Conservation (phyloP, 192 early-diverging fungal genomes). For the Rhizophagus clarus region DNA sequence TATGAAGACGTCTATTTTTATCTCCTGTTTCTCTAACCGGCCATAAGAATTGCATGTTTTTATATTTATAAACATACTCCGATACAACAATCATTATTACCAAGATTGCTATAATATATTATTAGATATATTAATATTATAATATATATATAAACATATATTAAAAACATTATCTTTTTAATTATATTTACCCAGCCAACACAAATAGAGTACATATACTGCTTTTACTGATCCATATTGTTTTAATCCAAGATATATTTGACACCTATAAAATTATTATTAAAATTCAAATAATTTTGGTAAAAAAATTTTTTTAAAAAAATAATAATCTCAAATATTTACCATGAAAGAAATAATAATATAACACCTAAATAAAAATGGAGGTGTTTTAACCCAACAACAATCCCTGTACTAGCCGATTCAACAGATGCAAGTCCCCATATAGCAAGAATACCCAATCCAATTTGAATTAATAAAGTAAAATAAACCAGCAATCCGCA, state of each 20-base stretch:
- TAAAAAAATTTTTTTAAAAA: background rate
- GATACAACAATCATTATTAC: background rate
- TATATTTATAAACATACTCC: background rate
- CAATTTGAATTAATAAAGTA: slow-evolving; percentile 21
- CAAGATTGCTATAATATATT: background rate
- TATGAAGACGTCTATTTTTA: background rate
- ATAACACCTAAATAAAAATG: slow-evolving; percentile 17
- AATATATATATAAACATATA: too few relatives aligned
- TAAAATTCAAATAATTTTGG: background rate
- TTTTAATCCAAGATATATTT: background rate
- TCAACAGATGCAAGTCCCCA: slow-evolving; percentile 7
- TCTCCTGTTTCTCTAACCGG: background rate
- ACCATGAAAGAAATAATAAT: slow-evolving; percentile 22
- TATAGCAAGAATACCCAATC: slow-evolving; percentile 25
- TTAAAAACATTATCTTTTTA: background rate
- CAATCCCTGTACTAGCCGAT: slow-evolving; percentile 21
- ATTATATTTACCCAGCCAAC: background rate
- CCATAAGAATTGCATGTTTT: slow-evolving; percentile 10
- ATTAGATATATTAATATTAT: background rate
- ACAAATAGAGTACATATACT: background rate
- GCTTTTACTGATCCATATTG: background rate
- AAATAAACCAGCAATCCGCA: slow-evolving; percentile 23
- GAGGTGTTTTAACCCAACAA: slow-evolving; percentile 11
- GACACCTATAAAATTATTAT: background rate
- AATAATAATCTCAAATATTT: background rate